A percentile compares a stretch with the other conserved stretches of the same genome.
Evolutionary conservation across 2,329 filamentous ascomycete genomes (phyloP).

Genomic region (Xylaria sp.): DNA sequence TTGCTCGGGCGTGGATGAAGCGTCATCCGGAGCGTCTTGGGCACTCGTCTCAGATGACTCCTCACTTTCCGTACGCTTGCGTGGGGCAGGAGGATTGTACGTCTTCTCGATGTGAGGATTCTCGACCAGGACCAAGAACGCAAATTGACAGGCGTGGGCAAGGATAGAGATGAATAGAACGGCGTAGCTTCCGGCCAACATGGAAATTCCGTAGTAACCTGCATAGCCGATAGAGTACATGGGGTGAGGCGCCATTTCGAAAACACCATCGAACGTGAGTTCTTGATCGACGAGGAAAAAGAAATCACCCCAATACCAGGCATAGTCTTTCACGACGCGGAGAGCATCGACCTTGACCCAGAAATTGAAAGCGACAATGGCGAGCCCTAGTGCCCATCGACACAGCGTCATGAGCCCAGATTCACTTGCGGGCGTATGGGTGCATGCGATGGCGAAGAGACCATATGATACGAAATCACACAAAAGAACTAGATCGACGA

Average conservation of each 20-base stretch:
- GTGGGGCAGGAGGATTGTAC: constrained; percentile 88
- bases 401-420: constrained; percentile 68
- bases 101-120: constrained; percentile 98
- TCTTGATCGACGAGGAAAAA: constrained; percentile 99
- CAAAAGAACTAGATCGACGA: constrained; percentile 97
- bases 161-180: constrained; percentile 96
- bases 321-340: constrained; percentile 97
- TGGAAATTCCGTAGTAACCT: constrained; percentile 96
- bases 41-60: constrained; percentile 24
- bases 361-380: constrained; percentile 88
- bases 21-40: constrained; percentile 31
- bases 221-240: constrained; percentile 99
- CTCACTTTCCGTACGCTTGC: constrained; percentile 52
- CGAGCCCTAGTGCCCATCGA: constrained; percentile 80
- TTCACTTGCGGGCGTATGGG: constrained; percentile 76
- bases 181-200: constrained; percentile 97
- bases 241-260: constrained; percentile 97
- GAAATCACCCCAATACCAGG: constrained; percentile 99
- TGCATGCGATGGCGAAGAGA: constrained; percentile 91
- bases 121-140: constrained; percentile 89
- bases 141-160: constrained; percentile 92
- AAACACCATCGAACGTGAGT: constrained; percentile 96
- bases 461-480: constrained; percentile 98
- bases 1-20: constrained; percentile 34
- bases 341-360: constrained; percentile 99